Percentiles rank a stretch among this genome's conserved stretches.
These are phyloP conservation scores for Auriscalpium microsporum DNA, from an alignment of 768 basidiomycete genomes.

Conservation along the genomic window DNA sequence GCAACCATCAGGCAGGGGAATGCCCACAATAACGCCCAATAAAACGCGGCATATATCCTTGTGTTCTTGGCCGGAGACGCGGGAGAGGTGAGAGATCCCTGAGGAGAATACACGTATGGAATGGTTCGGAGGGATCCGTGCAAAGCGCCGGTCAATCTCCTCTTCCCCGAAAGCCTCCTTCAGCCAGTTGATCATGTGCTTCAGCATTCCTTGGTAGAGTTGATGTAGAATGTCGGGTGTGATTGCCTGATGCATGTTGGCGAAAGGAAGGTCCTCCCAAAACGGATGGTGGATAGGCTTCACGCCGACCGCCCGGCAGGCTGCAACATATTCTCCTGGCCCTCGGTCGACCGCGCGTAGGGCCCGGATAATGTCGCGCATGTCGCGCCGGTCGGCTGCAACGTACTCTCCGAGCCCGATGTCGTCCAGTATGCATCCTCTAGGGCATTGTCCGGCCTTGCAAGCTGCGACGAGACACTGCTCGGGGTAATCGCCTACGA, in stretches of 20 bases:
- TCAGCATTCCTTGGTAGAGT: neutral
- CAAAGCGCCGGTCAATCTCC: conserved; percentile 7
- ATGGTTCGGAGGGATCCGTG: neutral
- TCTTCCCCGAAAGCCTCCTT: neutral
- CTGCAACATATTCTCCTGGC: neutral
- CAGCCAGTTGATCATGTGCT: neutral
- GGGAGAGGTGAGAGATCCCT: neutral
- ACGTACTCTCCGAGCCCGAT: no score
- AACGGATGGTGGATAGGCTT: neutral
- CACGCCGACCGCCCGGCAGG: neutral
- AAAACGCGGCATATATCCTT: no score
- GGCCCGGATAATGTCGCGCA: no score
- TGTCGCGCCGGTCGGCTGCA: no score
- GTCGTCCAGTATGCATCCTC: no score
- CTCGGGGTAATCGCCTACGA: conserved; percentile 20
- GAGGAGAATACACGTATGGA: conserved; percentile 9
- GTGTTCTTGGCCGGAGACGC: no score
- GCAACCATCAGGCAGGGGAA: conserved; percentile 10
- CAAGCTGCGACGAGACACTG: conserved; percentile 10
- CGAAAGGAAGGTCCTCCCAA: neutral
- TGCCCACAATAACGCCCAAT: conserved; percentile 17
- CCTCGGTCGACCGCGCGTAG: no score
- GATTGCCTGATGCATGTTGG: conserved; percentile 2
- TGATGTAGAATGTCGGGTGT: conserved; percentile 6
- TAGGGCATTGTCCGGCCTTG: no score